A percentile compares a stretch with the other conserved stretches of the same genome.
phyloP scores from a whole-genome alignment of 1,139 yeast genomes.

The Arxiozyma slooffiae region DNA sequence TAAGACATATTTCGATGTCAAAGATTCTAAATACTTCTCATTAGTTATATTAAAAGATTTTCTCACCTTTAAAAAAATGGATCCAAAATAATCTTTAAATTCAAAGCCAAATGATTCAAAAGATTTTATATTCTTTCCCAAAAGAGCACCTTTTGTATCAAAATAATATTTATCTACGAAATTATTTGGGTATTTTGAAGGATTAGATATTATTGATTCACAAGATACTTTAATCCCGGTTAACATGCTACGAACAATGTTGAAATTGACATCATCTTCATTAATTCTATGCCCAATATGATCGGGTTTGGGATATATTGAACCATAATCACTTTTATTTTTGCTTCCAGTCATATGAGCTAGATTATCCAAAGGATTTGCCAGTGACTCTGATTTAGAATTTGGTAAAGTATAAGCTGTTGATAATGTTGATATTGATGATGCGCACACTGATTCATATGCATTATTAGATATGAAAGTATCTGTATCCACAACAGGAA shows the following conservation, averaged over 20 bases:
- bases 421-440: neutral
- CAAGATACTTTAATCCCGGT: constrained; percentile 76
- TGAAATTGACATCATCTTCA: constrained; percentile 86
- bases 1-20: constrained; percentile 84
- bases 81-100: no score
- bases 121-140: no score
- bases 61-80: no score
- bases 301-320: neutral
- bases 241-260: constrained; percentile 90
- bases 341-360: neutral
- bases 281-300: constrained; percentile 62
- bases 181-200: neutral
- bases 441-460: neutral
- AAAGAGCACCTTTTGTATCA: constrained; percentile 66
- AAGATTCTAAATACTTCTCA: constrained; percentile 74
- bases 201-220: neutral
- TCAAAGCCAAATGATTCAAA: no score
- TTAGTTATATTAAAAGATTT: no score
- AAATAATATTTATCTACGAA: constrained; percentile 56
- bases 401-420: neutral
- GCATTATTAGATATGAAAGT: neutral
- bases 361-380: neutral
- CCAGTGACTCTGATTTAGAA: neutral
- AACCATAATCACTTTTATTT: neutral
- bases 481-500: constrained; percentile 1